A percentile compares a stretch with the other conserved stretches of the same genome.
These are phyloP conservation scores for Scalesia atractyloides DNA, from an alignment of 129 eudicot genomes.

Conservation along the genomic window DNA sequence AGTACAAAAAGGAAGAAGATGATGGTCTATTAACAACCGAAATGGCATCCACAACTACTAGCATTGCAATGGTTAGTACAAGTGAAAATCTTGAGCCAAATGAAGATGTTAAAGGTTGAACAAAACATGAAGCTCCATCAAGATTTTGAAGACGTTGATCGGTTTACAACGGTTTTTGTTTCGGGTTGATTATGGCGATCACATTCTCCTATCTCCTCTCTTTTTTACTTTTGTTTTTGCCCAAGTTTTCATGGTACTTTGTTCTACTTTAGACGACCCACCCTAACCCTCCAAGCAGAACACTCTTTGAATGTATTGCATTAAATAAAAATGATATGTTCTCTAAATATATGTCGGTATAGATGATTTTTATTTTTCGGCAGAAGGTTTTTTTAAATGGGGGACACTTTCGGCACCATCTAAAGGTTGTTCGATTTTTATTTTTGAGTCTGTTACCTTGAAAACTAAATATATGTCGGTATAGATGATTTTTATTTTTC, in stretches of 20 bases:
- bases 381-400: no score
- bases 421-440: no score
- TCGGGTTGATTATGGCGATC: not conserved
- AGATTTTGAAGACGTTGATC: not conserved
- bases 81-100: constrained; percentile 15
- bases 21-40: constrained; percentile 18
- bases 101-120: constrained; percentile 16
- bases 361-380: no score
- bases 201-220: not conserved
- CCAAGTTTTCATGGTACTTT: not conserved
- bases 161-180: not conserved
- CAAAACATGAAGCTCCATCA: constrained; percentile 18
- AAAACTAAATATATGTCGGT: no score
- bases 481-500: no score
- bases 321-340: no score
- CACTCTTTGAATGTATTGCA: no score
- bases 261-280: not conserved
- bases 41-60: constrained; percentile 33
- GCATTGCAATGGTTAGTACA: constrained; percentile 33
- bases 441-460: no score
- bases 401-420: no score
- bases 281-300: no score
- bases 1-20: constrained; percentile 58
- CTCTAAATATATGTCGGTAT: no score
- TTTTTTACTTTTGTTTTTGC: not conserved